Evolutionary conservation across 1,139 yeast genomes (phyloP).

Genomic region (Suhomyces coccinellae): DNA sequence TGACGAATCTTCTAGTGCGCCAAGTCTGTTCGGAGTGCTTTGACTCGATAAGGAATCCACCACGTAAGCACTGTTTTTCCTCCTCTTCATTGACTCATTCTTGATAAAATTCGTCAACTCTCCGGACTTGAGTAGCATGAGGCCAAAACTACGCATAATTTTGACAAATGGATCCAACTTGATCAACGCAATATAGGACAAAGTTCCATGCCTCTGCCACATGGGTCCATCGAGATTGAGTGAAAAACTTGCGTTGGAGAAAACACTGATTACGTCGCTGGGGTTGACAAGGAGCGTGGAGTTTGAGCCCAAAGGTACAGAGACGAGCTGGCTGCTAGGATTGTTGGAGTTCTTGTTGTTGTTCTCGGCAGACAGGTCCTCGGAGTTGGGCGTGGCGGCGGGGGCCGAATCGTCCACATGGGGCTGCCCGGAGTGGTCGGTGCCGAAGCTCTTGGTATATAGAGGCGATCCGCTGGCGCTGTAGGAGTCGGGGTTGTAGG

Average conservation of each 20-base stretch:
- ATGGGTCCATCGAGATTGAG: constrained; percentile 39
- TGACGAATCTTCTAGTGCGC: not conserved
- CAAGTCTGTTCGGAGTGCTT: constrained; percentile 2
- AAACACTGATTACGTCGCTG: constrained; percentile 36
- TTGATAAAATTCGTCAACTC: constrained; percentile 36
- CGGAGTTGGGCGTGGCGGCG: too few species aligned
- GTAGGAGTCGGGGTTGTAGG: not conserved
- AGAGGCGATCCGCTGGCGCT: not conserved
- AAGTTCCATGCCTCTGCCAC: constrained; percentile 46
- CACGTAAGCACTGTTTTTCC: constrained; percentile 7
- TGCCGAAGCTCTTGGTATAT: too few species aligned
- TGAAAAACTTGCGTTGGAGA: constrained; percentile 40
- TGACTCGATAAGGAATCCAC: constrained; percentile 1
- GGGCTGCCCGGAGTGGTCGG: too few species aligned
- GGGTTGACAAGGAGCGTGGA: constrained; percentile 38
- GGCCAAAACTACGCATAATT: constrained; percentile 39
- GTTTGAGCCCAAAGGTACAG: constrained; percentile 41
- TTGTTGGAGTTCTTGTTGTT: not conserved
- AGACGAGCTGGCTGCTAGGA: constrained; percentile 15
- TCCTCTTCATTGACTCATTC: constrained; percentile 20
- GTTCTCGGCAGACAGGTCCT: too few species aligned
- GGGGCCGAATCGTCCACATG: too few species aligned
- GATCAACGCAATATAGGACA: constrained; percentile 45
- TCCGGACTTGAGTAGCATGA: constrained; percentile 37
- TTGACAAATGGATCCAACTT: constrained; percentile 46